phyloP scores from a whole-genome alignment of 768 basidiomycete species.

The Suillus variegatus region DNA sequence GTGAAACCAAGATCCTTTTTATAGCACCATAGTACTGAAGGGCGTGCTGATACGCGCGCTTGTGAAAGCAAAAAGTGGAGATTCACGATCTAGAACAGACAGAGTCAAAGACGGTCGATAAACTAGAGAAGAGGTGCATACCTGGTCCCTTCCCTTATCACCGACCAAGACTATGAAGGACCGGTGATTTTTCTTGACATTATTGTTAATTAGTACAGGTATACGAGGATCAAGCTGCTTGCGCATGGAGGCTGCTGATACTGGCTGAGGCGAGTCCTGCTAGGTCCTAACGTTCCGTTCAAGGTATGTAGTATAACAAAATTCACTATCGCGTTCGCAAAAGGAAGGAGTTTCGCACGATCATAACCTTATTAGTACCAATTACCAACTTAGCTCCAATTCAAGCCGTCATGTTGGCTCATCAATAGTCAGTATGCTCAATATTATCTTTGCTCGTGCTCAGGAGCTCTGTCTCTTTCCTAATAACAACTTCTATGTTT shows the following conservation, averaged over 20 bases:
- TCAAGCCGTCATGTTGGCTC: background rate
- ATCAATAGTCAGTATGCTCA: background rate
- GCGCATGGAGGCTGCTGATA: constrained; percentile 49
- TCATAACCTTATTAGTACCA: background rate
- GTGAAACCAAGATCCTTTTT: constrained; percentile 98
- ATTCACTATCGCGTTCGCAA: background rate
- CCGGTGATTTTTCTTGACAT: constrained; percentile 90
- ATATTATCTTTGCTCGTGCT: background rate
- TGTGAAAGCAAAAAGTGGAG: constrained; percentile 94
- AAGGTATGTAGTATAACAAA: background rate
- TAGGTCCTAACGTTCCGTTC: background rate
- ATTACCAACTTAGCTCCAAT: background rate
- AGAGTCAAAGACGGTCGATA: background rate
- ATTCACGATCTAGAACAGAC: constrained; percentile 72
- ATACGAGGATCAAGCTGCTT: constrained; percentile 93
- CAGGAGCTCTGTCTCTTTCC: background rate
- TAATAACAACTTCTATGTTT: background rate
- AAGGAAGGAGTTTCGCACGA: background rate
- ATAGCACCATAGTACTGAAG: constrained; percentile 97
- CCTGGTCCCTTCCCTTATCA: constrained; percentile 91
- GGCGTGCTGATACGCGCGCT: constrained; percentile 83
- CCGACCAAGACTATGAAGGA: constrained; percentile 97
- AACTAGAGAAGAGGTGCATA: constrained; percentile 35
- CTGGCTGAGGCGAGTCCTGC: background rate
- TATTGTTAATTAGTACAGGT: constrained; percentile 88